Conservation (phyloP, 441 rosid genomes). For the Raphanus hybrid region DNA sequence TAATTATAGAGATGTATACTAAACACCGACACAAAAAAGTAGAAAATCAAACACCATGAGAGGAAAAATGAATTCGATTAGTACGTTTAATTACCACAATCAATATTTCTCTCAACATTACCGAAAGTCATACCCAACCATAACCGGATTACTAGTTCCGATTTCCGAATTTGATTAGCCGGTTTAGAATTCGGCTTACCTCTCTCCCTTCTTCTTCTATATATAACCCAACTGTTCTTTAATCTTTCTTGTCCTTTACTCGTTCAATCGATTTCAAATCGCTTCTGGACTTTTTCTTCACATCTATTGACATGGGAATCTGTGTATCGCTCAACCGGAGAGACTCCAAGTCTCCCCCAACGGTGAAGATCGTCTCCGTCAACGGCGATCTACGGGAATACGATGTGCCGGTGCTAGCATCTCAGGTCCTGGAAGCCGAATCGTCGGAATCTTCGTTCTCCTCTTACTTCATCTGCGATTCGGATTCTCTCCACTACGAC, state of each 20-base stretch:
- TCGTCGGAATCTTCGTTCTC: slow-evolving; percentile 29
- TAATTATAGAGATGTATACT: neutral
- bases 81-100: slow-evolving; percentile 16
- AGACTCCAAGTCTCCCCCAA: slow-evolving; percentile 26
- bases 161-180: neutral
- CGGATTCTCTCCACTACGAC: slow-evolving; percentile 62
- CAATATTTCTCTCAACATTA: neutral
- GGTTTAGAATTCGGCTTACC: neutral
- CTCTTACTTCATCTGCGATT: slow-evolving; percentile 55
- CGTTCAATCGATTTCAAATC: neutral
- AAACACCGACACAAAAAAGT: slow-evolving; percentile 7
- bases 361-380: slow-evolving; percentile 57
- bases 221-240: neutral
- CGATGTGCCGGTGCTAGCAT: slow-evolving; percentile 50
- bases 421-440: slow-evolving; percentile 54
- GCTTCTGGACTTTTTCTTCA: neutral
- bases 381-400: slow-evolving; percentile 60
- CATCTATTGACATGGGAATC: neutral
- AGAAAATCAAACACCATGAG: neutral
- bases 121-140: neutral
- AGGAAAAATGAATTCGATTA: slow-evolving; percentile 22
- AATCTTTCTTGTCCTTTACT: neutral
- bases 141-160: neutral
- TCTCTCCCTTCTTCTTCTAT: neutral
- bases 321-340: slow-evolving; percentile 31